Evolutionary conservation across 305 asterid genomes (phyloP).

Genomic region (Salvia sclarea): DNA sequence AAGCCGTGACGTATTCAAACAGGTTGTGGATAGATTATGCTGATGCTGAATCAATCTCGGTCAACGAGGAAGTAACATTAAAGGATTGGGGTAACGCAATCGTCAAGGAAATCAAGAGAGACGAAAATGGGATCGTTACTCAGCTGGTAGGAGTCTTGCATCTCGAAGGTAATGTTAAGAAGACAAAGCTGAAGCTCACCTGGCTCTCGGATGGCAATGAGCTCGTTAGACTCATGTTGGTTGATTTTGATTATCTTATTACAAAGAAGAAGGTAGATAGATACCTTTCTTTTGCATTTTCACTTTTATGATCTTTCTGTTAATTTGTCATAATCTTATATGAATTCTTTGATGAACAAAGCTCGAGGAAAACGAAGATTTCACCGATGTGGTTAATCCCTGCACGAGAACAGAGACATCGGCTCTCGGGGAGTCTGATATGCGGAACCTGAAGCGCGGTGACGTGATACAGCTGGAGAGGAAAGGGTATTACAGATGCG

Average conservation of each 20-base stretch:
- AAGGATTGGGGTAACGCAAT: conserved; percentile 98
- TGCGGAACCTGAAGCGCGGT: conserved; percentile 79
- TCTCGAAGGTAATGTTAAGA: conserved; percentile 88
- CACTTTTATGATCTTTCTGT: background rate
- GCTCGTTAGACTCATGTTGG: conserved; percentile 63
- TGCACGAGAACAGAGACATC: conserved; percentile 64
- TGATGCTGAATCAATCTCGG: conserved; percentile 74
- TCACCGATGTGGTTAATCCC: conserved; percentile 71
- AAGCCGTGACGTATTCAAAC: conserved; percentile 68
- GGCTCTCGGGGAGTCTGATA: conserved; percentile 80
- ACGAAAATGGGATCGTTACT: conserved; percentile 60
- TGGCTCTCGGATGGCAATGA: conserved; percentile 77
- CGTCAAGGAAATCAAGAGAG: conserved; percentile 74
- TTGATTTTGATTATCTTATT: conserved; percentile 81
- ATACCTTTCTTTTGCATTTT: background rate
- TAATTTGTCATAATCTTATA: conserved; percentile 6
- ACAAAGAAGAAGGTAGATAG: conserved; percentile 81
- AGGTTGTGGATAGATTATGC: conserved; percentile 82
- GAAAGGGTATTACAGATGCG: conserved; percentile 92
- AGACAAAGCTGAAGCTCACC: conserved; percentile 93
- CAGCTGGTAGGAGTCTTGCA: conserved; percentile 73
- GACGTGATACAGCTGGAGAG: conserved; percentile 88
- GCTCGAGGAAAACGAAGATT: conserved; percentile 92
- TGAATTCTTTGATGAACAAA: conserved; percentile 35
- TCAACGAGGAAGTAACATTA: conserved; percentile 75